Evolutionary conservation across 2,329 filamentous ascomycete species (phyloP).

Genomic region (Cercospora zeina): DNA sequence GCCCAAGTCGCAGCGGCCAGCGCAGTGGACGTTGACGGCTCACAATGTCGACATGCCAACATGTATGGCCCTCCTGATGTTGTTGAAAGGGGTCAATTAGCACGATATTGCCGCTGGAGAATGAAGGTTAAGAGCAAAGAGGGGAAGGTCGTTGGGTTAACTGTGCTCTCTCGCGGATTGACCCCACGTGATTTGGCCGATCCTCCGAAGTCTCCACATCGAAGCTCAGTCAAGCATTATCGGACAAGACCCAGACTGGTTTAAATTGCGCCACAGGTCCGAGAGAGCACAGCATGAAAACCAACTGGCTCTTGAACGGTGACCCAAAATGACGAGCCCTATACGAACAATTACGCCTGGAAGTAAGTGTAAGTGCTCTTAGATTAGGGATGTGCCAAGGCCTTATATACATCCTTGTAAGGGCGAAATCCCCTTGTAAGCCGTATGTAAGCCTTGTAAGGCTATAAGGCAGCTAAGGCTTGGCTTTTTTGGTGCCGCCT

Average conservation of each 20-base stretch:
- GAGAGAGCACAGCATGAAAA: background rate
- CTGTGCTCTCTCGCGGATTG: background rate
- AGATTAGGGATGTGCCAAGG: too few species aligned
- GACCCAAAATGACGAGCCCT: slow-evolving; percentile 49
- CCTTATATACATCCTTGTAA: too few species aligned
- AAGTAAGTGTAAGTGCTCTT: slow-evolving; percentile 47
- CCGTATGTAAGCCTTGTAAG: too few species aligned
- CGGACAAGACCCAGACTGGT: background rate
- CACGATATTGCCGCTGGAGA: background rate
- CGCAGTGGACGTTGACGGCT: background rate
- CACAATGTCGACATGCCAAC: background rate
- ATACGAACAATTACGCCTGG: slow-evolving; percentile 64
- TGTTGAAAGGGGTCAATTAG: slow-evolving; percentile 8
- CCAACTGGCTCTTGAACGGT: slow-evolving; percentile 42
- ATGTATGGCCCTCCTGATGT: background rate
- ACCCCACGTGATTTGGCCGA: background rate
- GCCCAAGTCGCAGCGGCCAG: background rate
- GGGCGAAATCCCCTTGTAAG: too few species aligned
- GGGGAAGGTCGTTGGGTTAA: background rate
- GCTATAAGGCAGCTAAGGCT: too few species aligned
- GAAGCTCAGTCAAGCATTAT: background rate
- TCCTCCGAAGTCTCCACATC: background rate
- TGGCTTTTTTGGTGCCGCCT: too few species aligned
- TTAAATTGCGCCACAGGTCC: background rate
- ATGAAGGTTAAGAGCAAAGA: slow-evolving; percentile 7